Conservation (phyloP, 192 early-diverging fungal genomes). For the Coemansia sp. region DNA sequence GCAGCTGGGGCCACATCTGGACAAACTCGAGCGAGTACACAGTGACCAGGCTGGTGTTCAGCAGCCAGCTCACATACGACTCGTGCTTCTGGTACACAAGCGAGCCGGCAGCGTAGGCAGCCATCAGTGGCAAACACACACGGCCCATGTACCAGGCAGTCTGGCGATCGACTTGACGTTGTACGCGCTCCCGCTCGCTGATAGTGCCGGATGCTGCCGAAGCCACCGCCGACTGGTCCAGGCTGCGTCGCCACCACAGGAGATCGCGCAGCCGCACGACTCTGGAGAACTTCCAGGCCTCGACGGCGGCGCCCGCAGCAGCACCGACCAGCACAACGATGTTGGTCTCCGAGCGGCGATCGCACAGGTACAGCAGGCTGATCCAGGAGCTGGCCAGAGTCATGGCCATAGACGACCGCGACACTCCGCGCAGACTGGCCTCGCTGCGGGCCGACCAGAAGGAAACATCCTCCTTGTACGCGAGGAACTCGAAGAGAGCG, state of each 20-base stretch:
- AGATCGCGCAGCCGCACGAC: conserved; percentile 20
- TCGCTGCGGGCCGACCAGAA: conserved; percentile 45
- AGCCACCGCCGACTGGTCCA: background rate
- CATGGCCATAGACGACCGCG: conserved; percentile 49
- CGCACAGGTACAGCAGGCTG: conserved; percentile 50
- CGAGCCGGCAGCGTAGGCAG: conserved; percentile 47
- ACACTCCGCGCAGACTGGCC: conserved; percentile 39
- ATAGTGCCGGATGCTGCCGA: too few species aligned
- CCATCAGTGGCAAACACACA: conserved; percentile 43
- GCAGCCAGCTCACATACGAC: conserved; percentile 49
- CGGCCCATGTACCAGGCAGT: conserved; percentile 47
- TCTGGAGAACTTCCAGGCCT: conserved; percentile 51
- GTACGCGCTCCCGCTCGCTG: conserved; percentile 13
- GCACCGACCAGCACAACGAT: conserved; percentile 47
- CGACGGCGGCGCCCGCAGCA: conserved; percentile 43
- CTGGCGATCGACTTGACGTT: conserved; percentile 47
- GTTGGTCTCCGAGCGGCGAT: conserved; percentile 46
- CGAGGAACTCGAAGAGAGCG: conserved; percentile 52
- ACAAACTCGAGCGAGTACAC: conserved; percentile 57
- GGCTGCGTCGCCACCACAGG: background rate
- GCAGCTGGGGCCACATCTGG: conserved; percentile 54
- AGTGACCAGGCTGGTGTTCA: conserved; percentile 46
- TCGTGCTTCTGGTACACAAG: conserved; percentile 48
- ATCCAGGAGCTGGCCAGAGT: conserved; percentile 43
- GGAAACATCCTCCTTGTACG: conserved; percentile 53